Conservation (phyloP, 1,284 basidiomycete species). For the Entoloma clypeatum region DNA sequence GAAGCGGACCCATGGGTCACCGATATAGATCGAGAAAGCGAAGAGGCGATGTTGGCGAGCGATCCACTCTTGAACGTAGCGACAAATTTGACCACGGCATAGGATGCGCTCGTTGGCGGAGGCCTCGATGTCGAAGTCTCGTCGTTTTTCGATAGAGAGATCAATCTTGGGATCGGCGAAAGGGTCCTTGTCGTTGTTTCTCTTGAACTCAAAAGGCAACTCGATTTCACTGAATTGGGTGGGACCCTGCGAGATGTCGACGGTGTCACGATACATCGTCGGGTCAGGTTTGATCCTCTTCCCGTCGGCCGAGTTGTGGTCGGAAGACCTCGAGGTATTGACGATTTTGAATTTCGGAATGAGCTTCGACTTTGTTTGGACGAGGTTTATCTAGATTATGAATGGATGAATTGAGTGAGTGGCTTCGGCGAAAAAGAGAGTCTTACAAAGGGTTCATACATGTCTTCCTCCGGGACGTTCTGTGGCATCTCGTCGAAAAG, state of each 20-base stretch:
- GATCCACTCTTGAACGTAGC: constrained; percentile 13
- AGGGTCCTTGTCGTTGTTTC: constrained; percentile 6
- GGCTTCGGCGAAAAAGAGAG: not conserved
- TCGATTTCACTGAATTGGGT: not conserved
- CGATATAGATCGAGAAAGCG: constrained; percentile 15
- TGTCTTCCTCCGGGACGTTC: not conserved
- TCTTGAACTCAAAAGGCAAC: constrained; percentile 8
- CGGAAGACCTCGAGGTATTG: not conserved
- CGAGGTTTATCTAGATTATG: constrained; percentile 4
- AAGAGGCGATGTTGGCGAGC: constrained; percentile 15
- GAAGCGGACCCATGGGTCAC: constrained; percentile 10
- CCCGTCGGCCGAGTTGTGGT: not conserved
- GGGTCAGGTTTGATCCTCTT: constrained; percentile 9
- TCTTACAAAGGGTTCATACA: constrained; percentile 14
- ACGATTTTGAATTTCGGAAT: constrained; percentile 8
- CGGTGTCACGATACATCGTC: not conserved
- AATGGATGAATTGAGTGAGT: not conserved
- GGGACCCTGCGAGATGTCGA: not conserved
- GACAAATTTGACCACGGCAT: constrained; percentile 13
- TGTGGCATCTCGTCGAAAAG: constrained; percentile 4
- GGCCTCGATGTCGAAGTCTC: constrained; percentile 5
- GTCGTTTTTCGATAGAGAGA: not conserved
- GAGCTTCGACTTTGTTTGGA: not conserved
- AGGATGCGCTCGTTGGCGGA: not conserved
- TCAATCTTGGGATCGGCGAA: constrained; percentile 9